Percentiles rank a stretch among this genome's conserved stretches.
phyloP scores from a whole-genome alignment of 495 filamentous ascomycete species.

The Trichocladium uniseriatum region DNA sequence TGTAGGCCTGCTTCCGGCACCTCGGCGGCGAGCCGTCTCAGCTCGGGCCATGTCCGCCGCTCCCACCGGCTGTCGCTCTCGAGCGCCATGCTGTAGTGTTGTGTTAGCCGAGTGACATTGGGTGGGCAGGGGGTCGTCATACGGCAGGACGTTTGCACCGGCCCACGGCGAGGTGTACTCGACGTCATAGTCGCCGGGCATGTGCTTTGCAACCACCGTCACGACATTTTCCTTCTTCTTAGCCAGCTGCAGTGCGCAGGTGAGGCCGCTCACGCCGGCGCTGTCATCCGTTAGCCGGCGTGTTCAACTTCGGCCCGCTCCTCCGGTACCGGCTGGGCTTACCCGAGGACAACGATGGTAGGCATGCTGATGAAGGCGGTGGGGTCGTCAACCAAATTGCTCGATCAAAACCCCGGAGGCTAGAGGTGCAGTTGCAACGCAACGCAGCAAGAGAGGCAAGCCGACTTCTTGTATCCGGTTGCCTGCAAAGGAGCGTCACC shows the following conservation, averaged over 20 bases:
- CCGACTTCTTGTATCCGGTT: too few relatives aligned
- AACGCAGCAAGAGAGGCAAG: too few relatives aligned
- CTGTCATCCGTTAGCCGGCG: slow-evolving; percentile 34
- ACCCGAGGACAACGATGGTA: slow-evolving; percentile 9
- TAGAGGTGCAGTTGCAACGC: too few relatives aligned
- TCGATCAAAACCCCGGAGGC: too few relatives aligned
- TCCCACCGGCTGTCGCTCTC: slow-evolving; percentile 48
- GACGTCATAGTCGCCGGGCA: slow-evolving; percentile 97
- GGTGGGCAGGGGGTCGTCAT: background rate
- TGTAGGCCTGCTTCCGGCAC: slow-evolving; percentile 85
- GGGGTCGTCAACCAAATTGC: too few relatives aligned
- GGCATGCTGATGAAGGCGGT: background rate
- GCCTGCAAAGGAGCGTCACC: too few relatives aligned
- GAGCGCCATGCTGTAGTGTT: slow-evolving; percentile 17
- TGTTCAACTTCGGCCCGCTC: background rate
- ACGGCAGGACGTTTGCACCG: slow-evolving; percentile 89
- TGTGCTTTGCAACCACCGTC: slow-evolving; percentile 86
- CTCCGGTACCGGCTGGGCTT: background rate
- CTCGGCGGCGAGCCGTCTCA: slow-evolving; percentile 55
- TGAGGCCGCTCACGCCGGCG: slow-evolving; percentile 85
- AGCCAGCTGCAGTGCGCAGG: slow-evolving; percentile 78
- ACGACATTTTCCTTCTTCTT: slow-evolving; percentile 56
- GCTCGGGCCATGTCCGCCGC: slow-evolving; percentile 55
- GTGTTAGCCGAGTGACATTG: background rate
- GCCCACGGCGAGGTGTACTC: slow-evolving; percentile 96